Conservation (phyloP, 805 yeast genomes). For the Candida oleophila region DNA sequence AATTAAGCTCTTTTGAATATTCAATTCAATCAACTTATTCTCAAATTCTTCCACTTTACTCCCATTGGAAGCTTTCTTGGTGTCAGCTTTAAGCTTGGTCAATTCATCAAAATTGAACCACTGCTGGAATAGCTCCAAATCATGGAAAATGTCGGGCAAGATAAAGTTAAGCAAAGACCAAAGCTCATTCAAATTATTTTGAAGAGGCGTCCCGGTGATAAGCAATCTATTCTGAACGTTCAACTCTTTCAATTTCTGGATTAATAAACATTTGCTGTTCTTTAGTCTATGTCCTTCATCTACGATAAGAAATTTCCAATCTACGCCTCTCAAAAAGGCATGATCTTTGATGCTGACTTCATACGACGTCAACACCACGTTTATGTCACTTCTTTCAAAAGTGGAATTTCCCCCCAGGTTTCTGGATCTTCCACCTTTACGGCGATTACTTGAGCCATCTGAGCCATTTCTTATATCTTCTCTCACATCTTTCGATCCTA, state of each 20-base stretch:
- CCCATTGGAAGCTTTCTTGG: conserved; percentile 10
- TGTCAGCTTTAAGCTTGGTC: conserved; percentile 29
- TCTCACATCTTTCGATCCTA: conserved; percentile 64
- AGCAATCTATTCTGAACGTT: conserved; percentile 70
- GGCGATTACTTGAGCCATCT: background rate
- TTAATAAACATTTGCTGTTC: conserved; percentile 75
- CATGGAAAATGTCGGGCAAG: conserved; percentile 90
- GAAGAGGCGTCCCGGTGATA: conserved; percentile 95
- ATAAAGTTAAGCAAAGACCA: conserved; percentile 93
- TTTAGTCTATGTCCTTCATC: conserved; percentile 96
- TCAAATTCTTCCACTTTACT: conserved; percentile 25
- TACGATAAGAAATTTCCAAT: conserved; percentile 84
- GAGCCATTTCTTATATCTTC: conserved; percentile 29
- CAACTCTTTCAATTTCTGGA: conserved; percentile 67
- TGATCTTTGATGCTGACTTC: conserved; percentile 77
- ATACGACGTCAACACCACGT: conserved; percentile 76
- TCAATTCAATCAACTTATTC: conserved; percentile 57
- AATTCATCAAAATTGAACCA: conserved; percentile 87
- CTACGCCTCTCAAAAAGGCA: conserved; percentile 45
- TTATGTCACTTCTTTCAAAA: conserved; percentile 15
- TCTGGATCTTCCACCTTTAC: background rate
- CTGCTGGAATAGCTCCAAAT: conserved; percentile 81
- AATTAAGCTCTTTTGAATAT: conserved; percentile 51
- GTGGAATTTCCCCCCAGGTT: conserved; percentile 5
- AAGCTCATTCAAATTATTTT: conserved; percentile 83